phyloP scores from a whole-genome alignment of 2,329 filamentous ascomycete species.

The Anthostomella pinea region DNA sequence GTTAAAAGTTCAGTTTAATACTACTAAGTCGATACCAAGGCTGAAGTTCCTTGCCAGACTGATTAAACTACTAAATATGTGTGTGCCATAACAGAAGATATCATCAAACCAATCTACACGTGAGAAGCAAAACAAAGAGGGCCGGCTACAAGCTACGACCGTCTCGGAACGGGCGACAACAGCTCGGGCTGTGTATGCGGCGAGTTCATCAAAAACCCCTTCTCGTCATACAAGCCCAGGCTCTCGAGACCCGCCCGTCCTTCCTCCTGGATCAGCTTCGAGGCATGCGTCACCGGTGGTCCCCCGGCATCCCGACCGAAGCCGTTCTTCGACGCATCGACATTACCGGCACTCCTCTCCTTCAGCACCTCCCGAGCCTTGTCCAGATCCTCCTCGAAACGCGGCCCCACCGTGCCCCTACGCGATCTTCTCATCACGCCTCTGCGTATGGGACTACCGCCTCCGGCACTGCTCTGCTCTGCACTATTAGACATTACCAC shows the following conservation, averaged over 20 bases:
- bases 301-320: background rate
- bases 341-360: background rate
- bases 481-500: no score
- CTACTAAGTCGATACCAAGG: no score
- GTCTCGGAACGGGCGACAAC: background rate
- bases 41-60: no score
- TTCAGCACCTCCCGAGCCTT: conserved; percentile 7
- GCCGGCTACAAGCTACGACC: no score
- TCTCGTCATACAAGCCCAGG: conserved; percentile 24
- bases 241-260: conserved; percentile 17
- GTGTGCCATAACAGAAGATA: no score
- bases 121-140: no score
- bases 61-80: no score
- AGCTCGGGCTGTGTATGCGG: background rate
- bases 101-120: no score
- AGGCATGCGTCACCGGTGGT: conserved; percentile 13
- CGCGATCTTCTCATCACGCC: conserved; percentile 13
- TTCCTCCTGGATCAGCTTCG: conserved; percentile 13
- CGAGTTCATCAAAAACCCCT: conserved; percentile 24
- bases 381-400: conserved; percentile 16
- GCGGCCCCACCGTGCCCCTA: conserved; percentile 18
- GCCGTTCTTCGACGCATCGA: background rate
- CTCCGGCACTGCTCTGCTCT: no score
- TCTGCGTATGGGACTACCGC: no score
- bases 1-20: no score